A percentile compares a stretch with the other conserved stretches of the same genome.
Evolutionary conservation across 73 alveolate genomes (phyloP).

Genomic region (Paramecium primaurelia): DNA sequence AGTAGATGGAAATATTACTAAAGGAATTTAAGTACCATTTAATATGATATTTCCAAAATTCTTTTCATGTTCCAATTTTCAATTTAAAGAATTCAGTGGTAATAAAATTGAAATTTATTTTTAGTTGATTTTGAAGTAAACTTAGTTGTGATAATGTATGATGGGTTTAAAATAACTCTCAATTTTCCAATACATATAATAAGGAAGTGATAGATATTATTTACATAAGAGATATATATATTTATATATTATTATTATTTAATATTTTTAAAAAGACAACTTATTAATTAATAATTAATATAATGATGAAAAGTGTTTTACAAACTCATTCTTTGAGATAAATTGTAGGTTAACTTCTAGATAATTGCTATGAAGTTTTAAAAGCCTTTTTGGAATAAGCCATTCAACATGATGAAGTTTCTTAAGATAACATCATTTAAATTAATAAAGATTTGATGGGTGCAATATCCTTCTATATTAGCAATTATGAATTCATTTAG

Average conservation of each 20-base stretch:
- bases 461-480: neutral
- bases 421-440: neutral
- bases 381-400: neutral
- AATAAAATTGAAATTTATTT: neutral
- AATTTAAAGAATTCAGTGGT: conserved; percentile 56
- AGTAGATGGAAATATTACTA: conserved; percentile 90
- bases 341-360: neutral
- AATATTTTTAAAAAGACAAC: neutral
- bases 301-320: neutral
- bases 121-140: conserved; percentile 82
- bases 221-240: neutral
- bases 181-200: conserved; percentile 67
- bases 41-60: conserved; percentile 88
- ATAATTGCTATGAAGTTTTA: conserved; percentile 1
- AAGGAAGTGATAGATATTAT: conserved; percentile 8
- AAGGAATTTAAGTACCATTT: conserved; percentile 87
- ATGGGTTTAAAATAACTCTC: conserved; percentile 81
- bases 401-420: neutral
- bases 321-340: neutral
- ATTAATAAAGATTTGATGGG: conserved; percentile 10
- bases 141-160: conserved; percentile 79
- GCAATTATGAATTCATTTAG: neutral
- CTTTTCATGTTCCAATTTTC: conserved; percentile 84
- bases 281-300: neutral
- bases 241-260: too few species aligned